Percentiles rank a stretch among this genome's conserved stretches.
Conservation (phyloP, 805 yeast genomes). For the Candida easanensis region DNA sequence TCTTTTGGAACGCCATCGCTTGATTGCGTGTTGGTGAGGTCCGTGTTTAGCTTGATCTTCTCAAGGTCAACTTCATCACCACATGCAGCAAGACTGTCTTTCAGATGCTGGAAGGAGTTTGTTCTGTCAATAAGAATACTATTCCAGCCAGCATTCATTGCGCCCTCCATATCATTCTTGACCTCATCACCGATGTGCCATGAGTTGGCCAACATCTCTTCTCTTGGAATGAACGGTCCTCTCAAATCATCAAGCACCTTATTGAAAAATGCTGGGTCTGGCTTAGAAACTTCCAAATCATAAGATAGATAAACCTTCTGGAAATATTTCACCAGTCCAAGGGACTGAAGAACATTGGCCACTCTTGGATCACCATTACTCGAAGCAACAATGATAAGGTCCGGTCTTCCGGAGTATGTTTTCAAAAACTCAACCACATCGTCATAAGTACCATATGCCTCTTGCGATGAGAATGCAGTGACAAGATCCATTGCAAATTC, state of each 20-base stretch:
- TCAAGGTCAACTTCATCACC: conserved; percentile 14
- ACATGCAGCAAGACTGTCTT: conserved; percentile 5
- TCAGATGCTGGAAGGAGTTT: conserved; percentile 28
- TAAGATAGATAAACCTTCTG: conserved; percentile 50
- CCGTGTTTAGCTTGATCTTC: conserved; percentile 12
- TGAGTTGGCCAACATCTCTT: conserved; percentile 25
- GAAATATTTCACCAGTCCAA: conserved; percentile 44
- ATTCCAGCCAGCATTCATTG: conserved; percentile 57
- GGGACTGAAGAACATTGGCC: conserved; percentile 41
- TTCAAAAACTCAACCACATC: conserved; percentile 51
- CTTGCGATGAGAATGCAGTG: conserved; percentile 46
- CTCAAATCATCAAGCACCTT: conserved; percentile 31
- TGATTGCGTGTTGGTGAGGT: conserved; percentile 7
- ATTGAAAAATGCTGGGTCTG: conserved; percentile 46
- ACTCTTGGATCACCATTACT: conserved; percentile 65
- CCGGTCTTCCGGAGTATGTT: conserved; percentile 28
- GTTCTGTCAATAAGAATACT: conserved; percentile 53
- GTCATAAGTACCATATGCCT: conserved; percentile 51
- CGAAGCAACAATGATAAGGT: conserved; percentile 41
- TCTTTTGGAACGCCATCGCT: neutral
- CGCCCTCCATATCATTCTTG: conserved; percentile 51
- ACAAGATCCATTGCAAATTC: conserved; percentile 45
- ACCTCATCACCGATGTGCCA: conserved; percentile 74
- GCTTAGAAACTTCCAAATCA: conserved; percentile 53
- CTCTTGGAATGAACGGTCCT: conserved; percentile 20